These are phyloP conservation scores for Pleurotus giganteus DNA, from an alignment of 768 basidiomycete species.

Conservation along the genomic window DNA sequence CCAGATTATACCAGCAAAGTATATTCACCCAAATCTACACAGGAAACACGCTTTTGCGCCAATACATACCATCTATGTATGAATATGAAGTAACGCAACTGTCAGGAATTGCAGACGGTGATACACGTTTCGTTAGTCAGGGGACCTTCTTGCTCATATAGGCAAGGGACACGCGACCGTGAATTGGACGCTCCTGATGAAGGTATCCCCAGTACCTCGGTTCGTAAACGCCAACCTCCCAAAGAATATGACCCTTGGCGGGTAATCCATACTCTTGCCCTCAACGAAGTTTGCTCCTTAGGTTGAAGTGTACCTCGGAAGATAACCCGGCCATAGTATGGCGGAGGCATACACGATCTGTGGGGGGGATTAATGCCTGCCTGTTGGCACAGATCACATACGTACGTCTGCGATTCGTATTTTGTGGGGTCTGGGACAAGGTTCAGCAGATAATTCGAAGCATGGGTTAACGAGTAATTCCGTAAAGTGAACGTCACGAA, in stretches of 20 bases:
- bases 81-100: slow-evolving; percentile 4
- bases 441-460: slow-evolving; percentile 56
- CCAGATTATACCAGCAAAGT: slow-evolving; percentile 10
- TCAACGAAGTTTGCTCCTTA: slow-evolving; percentile 38
- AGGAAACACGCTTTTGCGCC: too few relatives aligned
- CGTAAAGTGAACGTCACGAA: slow-evolving; percentile 57
- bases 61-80: slow-evolving; percentile 13
- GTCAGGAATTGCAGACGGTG: slow-evolving; percentile 25
- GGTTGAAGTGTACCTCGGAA: slow-evolving; percentile 61
- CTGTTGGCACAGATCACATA: slow-evolving; percentile 13
- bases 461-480: slow-evolving; percentile 70
- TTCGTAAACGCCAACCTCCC: slow-evolving; percentile 68
- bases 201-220: slow-evolving; percentile 48
- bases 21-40: slow-evolving; percentile 10
- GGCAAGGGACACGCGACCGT: slow-evolving; percentile 23
- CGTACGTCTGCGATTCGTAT: slow-evolving; percentile 21
- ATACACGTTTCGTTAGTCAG: slow-evolving; percentile 26
- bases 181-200: not conserved
- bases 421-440: slow-evolving; percentile 29
- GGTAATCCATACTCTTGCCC: slow-evolving; percentile 55
- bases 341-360: slow-evolving; percentile 47
- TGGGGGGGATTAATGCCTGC: slow-evolving; percentile 11
- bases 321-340: slow-evolving; percentile 65
- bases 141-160: slow-evolving; percentile 33
- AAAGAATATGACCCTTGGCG: slow-evolving; percentile 66